Base-by-base conservation (phyloP, 495 filamentous ascomycete genomes). In the Penicillium waksmanii region DNA sequence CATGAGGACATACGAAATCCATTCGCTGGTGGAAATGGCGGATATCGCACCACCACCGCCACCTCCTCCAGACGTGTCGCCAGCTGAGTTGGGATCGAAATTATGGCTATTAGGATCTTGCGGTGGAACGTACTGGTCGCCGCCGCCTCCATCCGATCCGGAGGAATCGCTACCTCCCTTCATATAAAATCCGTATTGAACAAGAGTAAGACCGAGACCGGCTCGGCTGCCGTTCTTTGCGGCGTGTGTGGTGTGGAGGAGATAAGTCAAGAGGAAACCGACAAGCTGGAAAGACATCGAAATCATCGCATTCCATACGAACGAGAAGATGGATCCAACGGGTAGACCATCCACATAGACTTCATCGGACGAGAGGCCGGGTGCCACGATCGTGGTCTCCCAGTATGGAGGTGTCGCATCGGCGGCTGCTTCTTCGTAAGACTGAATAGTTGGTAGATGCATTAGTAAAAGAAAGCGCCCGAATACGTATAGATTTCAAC, bases 291-390 rank as follows among this genome's bases (percentile, higher is more conserved):
- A 97, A n/a, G 92, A 95, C 88, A 96, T 92, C 51, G 91, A 94
- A 64, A 98, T 97, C 89, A 98, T 94, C 71, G 86, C 93, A 74
- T 98, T 98, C 96, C 96, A 98, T 58, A 97, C 79, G 67, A 98
- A 98, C 55, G 87, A 89, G 80, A 98, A 98, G 64, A 98, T 77
- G 35, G 93, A 96, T 67, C 95, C 95, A 60, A 98, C 96, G 3
- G 96, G 93, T 63, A 98, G 83, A 63, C 95, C 96, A 70, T 98
- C 94, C 43, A 98, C 89, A 71, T 91, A 98, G 50, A 98, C 95
- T 73, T 98, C 95, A 67, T 98, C 93, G 33, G 83, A 82, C 2
- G 88, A 89, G 47, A 87, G 84, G 33, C 94, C 94, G 7, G 95
- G 96, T 3, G 94, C 92, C 56, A 98, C 83, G 65, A 98, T 97